Conservation (phyloP, 1,284 basidiomycete genomes). For the Sporisorium sorghi region DNA sequence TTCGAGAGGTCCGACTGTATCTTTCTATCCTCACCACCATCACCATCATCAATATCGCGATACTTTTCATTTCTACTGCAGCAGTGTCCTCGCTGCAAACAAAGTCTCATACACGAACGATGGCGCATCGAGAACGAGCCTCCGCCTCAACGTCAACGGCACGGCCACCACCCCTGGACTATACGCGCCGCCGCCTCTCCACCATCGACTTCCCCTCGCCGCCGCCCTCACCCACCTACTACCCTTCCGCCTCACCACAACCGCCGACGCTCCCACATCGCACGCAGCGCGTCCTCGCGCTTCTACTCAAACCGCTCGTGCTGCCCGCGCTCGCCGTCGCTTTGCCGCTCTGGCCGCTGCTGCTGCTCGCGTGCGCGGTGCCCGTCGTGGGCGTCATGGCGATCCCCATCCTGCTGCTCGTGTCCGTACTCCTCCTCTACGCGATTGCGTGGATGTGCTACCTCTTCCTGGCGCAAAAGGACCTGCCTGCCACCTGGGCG, state of each 20-base stretch:
- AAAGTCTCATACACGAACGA: conserved; percentile 7
- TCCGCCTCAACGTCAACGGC: conserved; percentile 5
- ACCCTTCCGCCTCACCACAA: conserved; percentile 34
- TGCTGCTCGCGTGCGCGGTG: conserved; percentile 56
- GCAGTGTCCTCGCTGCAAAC: no score
- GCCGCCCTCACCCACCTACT: conserved; percentile 44
- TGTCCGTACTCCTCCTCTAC: conserved; percentile 64
- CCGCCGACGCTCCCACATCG: conserved; percentile 35
- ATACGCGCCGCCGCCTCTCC: conserved; percentile 15
- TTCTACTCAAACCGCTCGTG: conserved; percentile 51
- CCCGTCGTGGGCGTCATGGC: conserved; percentile 63
- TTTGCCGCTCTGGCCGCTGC: conserved; percentile 64
- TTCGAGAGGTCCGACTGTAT: no score
- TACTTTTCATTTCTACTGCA: neutral
- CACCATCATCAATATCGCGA: neutral
- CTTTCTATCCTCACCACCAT: neutral
- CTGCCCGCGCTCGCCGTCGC: no score
- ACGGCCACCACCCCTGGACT: conserved; percentile 11
- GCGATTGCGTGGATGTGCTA: conserved; percentile 67
- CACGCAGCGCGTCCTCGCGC: conserved; percentile 41
- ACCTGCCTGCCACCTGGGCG: conserved; percentile 53
- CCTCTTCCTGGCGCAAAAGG: conserved; percentile 64
- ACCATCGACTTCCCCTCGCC: conserved; percentile 20
- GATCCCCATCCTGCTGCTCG: conserved; percentile 64
- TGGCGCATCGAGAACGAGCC: conserved; percentile 27